Percentiles rank a stretch among this genome's conserved stretches.
Conservation (phyloP, 2,329 filamentous ascomycete genomes). For the Aureobasidium subglaciale region DNA sequence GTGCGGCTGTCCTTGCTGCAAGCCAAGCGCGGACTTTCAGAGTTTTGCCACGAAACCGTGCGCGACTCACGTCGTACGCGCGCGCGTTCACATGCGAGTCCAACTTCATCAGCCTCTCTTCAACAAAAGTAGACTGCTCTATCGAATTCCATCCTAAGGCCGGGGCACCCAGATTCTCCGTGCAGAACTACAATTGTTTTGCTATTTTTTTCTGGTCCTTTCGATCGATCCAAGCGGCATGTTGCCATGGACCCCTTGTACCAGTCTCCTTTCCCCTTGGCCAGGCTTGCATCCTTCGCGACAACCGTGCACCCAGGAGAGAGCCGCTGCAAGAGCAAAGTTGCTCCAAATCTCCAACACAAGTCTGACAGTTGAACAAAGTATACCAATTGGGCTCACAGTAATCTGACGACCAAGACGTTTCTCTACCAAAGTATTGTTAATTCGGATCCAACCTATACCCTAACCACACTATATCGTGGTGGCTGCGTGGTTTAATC, state of each 20-base stretch:
- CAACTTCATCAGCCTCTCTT: neutral
- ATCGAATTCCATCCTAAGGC: neutral
- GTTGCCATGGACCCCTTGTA: conserved; percentile 11
- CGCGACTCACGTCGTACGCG: neutral
- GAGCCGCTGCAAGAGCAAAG: neutral
- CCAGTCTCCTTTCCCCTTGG: conserved; percentile 1
- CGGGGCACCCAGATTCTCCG: neutral
- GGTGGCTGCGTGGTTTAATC: neutral
- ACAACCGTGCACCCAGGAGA: conserved; percentile 6
- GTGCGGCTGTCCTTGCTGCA: neutral
- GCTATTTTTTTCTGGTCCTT: too few species aligned
- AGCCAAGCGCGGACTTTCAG: conserved; percentile 4
- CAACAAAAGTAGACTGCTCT: neutral
- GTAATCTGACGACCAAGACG: conserved; percentile 4
- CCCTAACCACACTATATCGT: neutral
- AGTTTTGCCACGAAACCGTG: conserved; percentile 6
- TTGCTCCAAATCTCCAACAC: neutral
- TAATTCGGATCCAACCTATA: neutral
- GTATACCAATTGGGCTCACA: conserved; percentile 3
- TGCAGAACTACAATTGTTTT: neutral
- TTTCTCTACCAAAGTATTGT: neutral
- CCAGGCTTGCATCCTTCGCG: conserved; percentile 9
- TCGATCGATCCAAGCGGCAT: conserved; percentile 7
- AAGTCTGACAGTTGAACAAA: neutral
- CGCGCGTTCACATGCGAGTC: too few species aligned